Base-by-base conservation (phyloP, 2,329 filamentous ascomycete species). In the Rasamsonia emersonii region DNA sequence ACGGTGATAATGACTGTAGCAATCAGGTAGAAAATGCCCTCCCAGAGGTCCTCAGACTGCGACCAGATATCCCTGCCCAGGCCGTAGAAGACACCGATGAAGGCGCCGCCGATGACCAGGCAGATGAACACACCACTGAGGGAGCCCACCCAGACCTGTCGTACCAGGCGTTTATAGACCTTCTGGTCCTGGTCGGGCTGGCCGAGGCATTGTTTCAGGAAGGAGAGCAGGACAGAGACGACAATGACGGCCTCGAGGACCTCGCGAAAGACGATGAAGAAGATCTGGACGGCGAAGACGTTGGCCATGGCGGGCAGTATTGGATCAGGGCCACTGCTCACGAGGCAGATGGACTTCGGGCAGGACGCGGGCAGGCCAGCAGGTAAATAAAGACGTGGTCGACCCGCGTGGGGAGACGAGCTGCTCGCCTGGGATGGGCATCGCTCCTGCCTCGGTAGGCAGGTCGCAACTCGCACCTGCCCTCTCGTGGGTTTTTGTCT, bases 181-280 rank as follows among this genome's bases (percentile, higher is more conserved):
- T 46, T 51, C 4, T 59, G 60, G 62, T 86, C 78, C 37, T 70
- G 61, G 34, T 77, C 68, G 7, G 78, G 74, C 1, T 75, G 75
- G 34, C 36, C 37, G 21, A 93, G 71, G 3, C 80, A 83, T 56
- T 91, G 82, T 58, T 89, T 91, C 37, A 93, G 64, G 54, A 91
- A 93, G 14, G 85, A 77, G 24, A 93, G 72, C 19, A 93, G 67
- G n/a, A 93, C 81, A 0, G 86, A 89, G 41, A 93, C 77, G 46
- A 93, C 83, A 51, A 93, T 86, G 49, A 74, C 79, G 1, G 81
- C 82, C 65, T 93, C 86, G 28, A 93, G 66, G 24, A 77, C 77
- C 63, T 93, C 86, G 51, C 86, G 78, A 56, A 93, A 91, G 61
- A 84, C 79, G 56, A 94, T 83, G 65, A 94, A 88, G 65, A 93